Evolutionary conservation across 2,329 filamentous ascomycete species (phyloP).

Genomic region (Trichoderma citrinoviride): DNA sequence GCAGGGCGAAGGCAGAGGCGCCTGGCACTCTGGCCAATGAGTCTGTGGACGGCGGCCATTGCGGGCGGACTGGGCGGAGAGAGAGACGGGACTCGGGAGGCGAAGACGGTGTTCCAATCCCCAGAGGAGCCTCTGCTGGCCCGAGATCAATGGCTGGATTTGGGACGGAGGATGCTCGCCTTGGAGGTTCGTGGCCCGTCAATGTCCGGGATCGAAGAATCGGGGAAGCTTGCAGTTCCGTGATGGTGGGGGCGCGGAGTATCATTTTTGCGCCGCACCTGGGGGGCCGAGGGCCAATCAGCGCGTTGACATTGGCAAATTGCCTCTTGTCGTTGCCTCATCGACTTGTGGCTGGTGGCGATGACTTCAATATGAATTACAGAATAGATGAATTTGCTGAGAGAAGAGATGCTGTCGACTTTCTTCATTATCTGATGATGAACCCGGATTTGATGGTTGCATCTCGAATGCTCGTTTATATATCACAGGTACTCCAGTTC

Average conservation of each 20-base stretch:
- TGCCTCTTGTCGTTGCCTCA: neutral
- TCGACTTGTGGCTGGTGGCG: neutral
- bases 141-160: conserved; percentile 37
- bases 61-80: conserved; percentile 34
- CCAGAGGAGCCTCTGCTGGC: conserved; percentile 36
- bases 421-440: too few species aligned
- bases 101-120: conserved; percentile 29
- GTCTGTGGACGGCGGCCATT: conserved; percentile 71
- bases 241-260: conserved; percentile 32
- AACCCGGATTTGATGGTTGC: too few species aligned
- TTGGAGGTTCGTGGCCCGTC: conserved; percentile 34
- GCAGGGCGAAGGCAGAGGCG: conserved; percentile 58
- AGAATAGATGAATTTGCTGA: too few species aligned
- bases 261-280: conserved; percentile 33
- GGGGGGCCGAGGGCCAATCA: conserved; percentile 36
- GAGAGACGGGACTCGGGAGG: conserved; percentile 25
- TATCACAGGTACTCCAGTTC: too few species aligned
- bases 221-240: conserved; percentile 32
- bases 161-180: conserved; percentile 29
- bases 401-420: too few species aligned
- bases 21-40: conserved; percentile 69
- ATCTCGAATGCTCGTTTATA: too few species aligned
- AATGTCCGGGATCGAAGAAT: conserved; percentile 32
- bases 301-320: conserved; percentile 27
- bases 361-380: neutral